Evolutionary conservation across 106 monocot species (phyloP).

Genomic region (Hemerocallis citrina): DNA sequence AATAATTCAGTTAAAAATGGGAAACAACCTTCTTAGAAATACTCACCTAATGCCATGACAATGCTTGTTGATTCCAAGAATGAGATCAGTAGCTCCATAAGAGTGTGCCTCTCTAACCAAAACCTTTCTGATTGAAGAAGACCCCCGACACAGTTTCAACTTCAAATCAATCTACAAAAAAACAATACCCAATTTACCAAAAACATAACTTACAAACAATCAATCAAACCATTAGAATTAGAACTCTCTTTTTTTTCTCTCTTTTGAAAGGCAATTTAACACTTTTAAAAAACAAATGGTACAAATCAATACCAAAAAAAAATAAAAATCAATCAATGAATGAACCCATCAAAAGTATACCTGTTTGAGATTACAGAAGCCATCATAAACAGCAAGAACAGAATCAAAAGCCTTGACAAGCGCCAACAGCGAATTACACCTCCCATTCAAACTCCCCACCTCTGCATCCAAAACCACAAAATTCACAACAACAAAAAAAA

Average conservation of each 20-base stretch:
- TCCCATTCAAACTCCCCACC: too few relatives aligned
- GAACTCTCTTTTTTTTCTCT: too few relatives aligned
- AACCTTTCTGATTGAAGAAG: conserved; percentile 27
- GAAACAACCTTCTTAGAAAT: neutral
- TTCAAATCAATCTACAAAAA: conserved; percentile 35
- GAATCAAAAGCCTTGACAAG: conserved; percentile 36
- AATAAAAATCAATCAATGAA: too few relatives aligned
- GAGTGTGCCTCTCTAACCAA: conserved; percentile 24
- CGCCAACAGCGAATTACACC: conserved; percentile 20
- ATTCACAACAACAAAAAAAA: too few relatives aligned
- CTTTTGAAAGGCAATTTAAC: too few relatives aligned
- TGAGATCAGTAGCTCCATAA: conserved; percentile 19
- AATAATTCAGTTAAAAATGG: neutral
- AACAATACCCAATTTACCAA: neutral
- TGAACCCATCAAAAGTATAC: too few relatives aligned
- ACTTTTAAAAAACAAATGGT: too few relatives aligned
- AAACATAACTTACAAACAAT: too few relatives aligned
- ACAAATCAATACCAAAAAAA: too few relatives aligned
- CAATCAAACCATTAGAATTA: neutral
- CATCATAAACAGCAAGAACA: conserved; percentile 52
- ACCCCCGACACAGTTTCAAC: conserved; percentile 36
- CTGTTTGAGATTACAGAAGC: conserved; percentile 69
- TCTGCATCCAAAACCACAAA: too few relatives aligned
- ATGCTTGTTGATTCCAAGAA: conserved; percentile 28
- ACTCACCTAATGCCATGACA: conserved; percentile 18